Conservation (phyloP, 305 asterid species). For the Fraxinus albicans region DNA sequence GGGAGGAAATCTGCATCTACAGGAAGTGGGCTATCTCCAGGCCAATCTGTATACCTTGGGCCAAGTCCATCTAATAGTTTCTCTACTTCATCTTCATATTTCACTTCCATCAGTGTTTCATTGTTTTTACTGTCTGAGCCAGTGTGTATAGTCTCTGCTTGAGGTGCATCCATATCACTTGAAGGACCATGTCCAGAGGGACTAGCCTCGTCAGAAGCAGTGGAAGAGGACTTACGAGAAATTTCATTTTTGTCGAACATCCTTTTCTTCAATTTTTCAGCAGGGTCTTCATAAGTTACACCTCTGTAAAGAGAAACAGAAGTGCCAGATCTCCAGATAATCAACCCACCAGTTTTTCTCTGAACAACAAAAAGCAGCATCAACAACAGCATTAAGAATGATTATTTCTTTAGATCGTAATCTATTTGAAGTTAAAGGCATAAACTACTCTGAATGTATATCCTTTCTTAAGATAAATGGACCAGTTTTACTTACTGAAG, state of each 20-base stretch:
- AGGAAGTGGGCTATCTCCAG: conserved; percentile 87
- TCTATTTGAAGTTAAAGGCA: neutral
- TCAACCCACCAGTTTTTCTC: conserved; percentile 98
- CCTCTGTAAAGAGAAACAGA: conserved; percentile 88
- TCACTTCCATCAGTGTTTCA: conserved; percentile 47
- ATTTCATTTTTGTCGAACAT: conserved; percentile 38
- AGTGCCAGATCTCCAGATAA: conserved; percentile 95
- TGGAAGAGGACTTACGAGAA: conserved; percentile 29
- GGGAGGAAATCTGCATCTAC: conserved; percentile 99
- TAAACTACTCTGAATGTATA: neutral
- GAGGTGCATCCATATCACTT: conserved; percentile 30
- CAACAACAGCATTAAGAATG: conserved; percentile 11
- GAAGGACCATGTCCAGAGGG: conserved; percentile 26
- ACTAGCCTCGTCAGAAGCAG: conserved; percentile 27
- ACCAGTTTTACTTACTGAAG: neutral
- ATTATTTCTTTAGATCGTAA: neutral
- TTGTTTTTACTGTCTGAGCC: conserved; percentile 27
- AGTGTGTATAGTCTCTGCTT: conserved; percentile 27
- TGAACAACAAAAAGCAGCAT: conserved; percentile 35
- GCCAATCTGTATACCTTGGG: conserved; percentile 90
- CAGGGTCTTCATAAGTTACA: conserved; percentile 55
- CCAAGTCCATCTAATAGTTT: conserved; percentile 72
- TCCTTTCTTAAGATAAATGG: neutral
- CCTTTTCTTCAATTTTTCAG: conserved; percentile 37
- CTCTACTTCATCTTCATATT: conserved; percentile 80